Evolutionary conservation across 768 basidiomycete species (phyloP), one percentile per base, ranked within the genome.

Genomic region (Lactarius pseudohatsudake): DNA sequence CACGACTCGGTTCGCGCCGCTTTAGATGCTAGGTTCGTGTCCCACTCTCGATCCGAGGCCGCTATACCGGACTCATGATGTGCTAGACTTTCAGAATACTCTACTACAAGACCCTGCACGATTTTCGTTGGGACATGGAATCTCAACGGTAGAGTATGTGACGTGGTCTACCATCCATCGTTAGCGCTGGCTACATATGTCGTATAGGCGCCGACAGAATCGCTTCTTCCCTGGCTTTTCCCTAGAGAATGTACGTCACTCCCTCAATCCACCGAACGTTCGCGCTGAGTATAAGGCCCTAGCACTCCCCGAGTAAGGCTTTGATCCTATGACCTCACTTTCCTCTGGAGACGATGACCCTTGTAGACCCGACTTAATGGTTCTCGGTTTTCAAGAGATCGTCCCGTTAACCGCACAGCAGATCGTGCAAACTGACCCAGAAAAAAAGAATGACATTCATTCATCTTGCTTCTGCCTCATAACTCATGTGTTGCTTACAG

Each of bases 401-500:
- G 97, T 99, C 0, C 94, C 95, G 4, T 83, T 99, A 57, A 98
- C 94, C n/a, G 94, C 97, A 3, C 94, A 96, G 72, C 96, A 98
- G 75, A 98, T 99, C 53, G 82, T 98, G 18, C 95, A 97, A 75
- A 90, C 95, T 7, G 96, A 98, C 76, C 94, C 96, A 1, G 94
- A 94, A 74, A 95, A 94, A 78, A 85, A 86, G 93, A 90, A 61
- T 28, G 80, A 61, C n/a, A 13, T 13, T 40, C n/a, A 16, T 57
- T 57, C 30, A 45, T 43, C 43, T 57, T 6, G 57, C 47, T 26
- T 22, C 50, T n/a, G 45, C 11, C 22, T 11, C 65, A 32, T 64
- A 50, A 40, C 57, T 66, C 43, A 53, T 41, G 15, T 36, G 55
- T 7, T 22, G 38, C 26, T 15, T 18, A 36, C 38, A 98, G 96